Conservation (phyloP, 371 early-diverging fungal species). For the Umbelopsis sp. region DNA sequence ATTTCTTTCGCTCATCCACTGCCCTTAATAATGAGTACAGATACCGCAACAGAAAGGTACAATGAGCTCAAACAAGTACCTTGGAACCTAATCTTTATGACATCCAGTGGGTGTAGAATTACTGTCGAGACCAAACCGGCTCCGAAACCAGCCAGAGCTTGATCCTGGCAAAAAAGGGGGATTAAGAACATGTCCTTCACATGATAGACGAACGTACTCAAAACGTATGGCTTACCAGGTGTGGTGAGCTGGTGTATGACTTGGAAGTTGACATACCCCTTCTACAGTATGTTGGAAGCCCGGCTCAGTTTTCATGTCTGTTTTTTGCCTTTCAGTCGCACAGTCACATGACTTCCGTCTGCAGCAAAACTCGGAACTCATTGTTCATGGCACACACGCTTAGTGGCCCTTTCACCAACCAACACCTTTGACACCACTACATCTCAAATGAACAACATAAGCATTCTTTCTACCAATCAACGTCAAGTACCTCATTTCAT, state of each 20-base stretch:
- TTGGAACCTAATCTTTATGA: slow-evolving; percentile 92
- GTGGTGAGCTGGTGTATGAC: slow-evolving; percentile 30
- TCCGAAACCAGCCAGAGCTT: slow-evolving; percentile 87
- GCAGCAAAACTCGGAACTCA: background rate
- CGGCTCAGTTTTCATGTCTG: background rate
- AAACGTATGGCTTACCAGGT: slow-evolving; percentile 20
- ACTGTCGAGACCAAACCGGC: slow-evolving; percentile 87
- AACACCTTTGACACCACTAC: no score
- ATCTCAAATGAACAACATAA: no score
- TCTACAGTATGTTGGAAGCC: background rate
- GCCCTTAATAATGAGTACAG: background rate
- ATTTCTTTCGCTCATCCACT: slow-evolving; percentile 57
- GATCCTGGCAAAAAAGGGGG: slow-evolving; percentile 60
- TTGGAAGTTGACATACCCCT: slow-evolving; percentile 21
- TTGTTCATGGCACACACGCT: no score
- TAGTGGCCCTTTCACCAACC: no score
- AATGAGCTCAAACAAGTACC: slow-evolving; percentile 43
- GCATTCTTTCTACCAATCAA: no score
- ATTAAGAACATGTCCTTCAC: background rate
- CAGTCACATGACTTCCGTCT: background rate
- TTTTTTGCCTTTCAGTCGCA: slow-evolving; percentile 7
- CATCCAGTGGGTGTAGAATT: slow-evolving; percentile 88
- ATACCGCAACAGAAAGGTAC: background rate
- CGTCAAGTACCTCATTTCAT: background rate
- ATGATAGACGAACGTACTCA: background rate